Evolutionary conservation across 495 filamentous ascomycete genomes (phyloP).

Genomic region (Talaromyces liani): DNA sequence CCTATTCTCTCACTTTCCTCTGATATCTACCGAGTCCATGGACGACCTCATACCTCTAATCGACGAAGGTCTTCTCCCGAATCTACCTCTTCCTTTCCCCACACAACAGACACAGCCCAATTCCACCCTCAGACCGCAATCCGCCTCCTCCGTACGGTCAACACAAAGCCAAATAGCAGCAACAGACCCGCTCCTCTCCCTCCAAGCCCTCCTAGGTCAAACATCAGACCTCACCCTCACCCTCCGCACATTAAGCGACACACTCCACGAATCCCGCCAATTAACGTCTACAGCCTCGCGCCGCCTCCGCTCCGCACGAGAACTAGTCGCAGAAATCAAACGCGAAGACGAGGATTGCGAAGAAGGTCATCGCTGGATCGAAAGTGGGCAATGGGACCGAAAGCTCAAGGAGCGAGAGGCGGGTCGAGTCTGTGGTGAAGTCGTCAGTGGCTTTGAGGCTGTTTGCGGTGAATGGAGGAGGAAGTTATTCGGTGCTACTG

Average conservation of each 20-base stretch:
- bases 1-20: constrained; percentile 40
- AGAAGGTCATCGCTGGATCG: constrained; percentile 72
- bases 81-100: constrained; percentile 40
- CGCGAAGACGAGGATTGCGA: constrained; percentile 75
- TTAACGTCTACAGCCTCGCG: constrained; percentile 71
- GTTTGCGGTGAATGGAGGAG: constrained; percentile 63
- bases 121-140: constrained; percentile 39
- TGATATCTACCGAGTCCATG: constrained; percentile 59
- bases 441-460: constrained; percentile 86
- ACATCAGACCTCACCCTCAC: constrained; percentile 73
- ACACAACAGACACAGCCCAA: constrained; percentile 45
- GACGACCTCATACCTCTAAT: constrained; percentile 62
- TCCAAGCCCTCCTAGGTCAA: constrained; percentile 46
- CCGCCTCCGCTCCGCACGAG: constrained; percentile 64
- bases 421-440: constrained; percentile 69
- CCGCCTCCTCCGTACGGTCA: constrained; percentile 19
- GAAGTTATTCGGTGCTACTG: constrained; percentile 42
- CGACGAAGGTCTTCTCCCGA: constrained; percentile 44
- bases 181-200: constrained; percentile 38
- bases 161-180: constrained; percentile 10
- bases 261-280: constrained; percentile 89
- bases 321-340: constrained; percentile 74
- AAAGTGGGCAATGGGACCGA: constrained; percentile 71
- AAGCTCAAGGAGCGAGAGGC: constrained; percentile 68
- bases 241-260: constrained; percentile 81